Base-by-base conservation (phyloP, 805 yeast genomes). In the Yarrowia divulgata region DNA sequence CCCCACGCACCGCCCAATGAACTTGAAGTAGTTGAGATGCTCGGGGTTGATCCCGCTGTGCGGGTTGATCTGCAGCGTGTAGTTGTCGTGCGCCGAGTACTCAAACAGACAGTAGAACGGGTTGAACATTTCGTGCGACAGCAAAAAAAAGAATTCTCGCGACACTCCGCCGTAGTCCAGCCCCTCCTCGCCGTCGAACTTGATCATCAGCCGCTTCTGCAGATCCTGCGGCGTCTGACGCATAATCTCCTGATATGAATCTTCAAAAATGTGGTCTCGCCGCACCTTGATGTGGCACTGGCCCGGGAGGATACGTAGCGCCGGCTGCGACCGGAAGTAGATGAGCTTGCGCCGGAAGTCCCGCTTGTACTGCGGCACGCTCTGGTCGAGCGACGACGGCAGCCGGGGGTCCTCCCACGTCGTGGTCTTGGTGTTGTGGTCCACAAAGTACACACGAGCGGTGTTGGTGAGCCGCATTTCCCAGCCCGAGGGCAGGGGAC, bases 361-460 rank as follows among this genome's bases (percentile, higher is more conserved):
- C 83, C 99, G 94, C 85, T 95, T 95, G 80, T 95, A 95, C 81
- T 95, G 98, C 29, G 99, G 99, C 75, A 95, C 99, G 74, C 94
- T 94, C 81, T 95, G 98, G 79, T 95, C 99, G 74, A 95, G 83
- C 9, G 97, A 91, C 7, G 98, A 92, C 67, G 99, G 99, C 78
- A 95, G 85, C 77, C 99, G 88, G 72, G 99, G 99, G 78, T 95
- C 99, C 80, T 95, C 99, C 99, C 99, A 95, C 1, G 99, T 95
- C 0, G 99, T 95, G 0, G 99, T 95, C 82, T 95, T 95, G 40
- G 99, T 95, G 81, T 95, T 95, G 83, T 95, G 99, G 80, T 95
- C 99, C 73, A 95, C 99, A 79, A 95, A 95, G 79, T 95, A 95
- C 29, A 95, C 99, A 79, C 99, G 87, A 10, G 99, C 98, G 0